Evolutionary conservation across 1,284 basidiomycete genomes (phyloP), one percentile per base, ranked within the genome.

Genomic region (Meripilus lineatus): DNA sequence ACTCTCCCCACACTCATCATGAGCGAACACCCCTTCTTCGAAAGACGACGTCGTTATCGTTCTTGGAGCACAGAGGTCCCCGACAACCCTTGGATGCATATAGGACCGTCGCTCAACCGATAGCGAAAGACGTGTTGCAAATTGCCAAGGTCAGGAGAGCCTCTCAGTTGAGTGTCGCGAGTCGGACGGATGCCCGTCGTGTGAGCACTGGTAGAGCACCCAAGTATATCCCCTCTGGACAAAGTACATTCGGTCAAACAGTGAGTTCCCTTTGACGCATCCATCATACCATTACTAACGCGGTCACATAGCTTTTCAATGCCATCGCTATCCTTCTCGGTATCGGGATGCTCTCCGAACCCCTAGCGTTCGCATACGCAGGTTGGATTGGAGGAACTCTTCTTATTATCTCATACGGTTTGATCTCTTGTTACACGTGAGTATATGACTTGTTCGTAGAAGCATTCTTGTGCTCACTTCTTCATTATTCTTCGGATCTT

Each of bases 301-400:
- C 5, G 33, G 34, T 44, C 17, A 8, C 30, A 15, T 51, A 91
- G 88, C 68, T 95, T n/a, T 94, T 94, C 69, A 95, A 95, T 57
- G 84, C 87, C 6, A 87, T 86, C 37, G 91, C 89, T 7, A 88
- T 93, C 21, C 68, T 94, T 8, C 71, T 93, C 6, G 93, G 93
- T 4, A 88, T 95, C 50, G 93, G 93, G 2, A 84, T 96, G 71
- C 74, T 95, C 2, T 92, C 89, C 2, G 86, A 93, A 61, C 90
- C 93, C 0, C 71, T 93, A 15, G 91, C 91, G 0, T 93, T 93
- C 58, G 79, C 88, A 1, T 90, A 88, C 55, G 82, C 90, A 1
- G 92, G 92, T 5, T 94, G 92, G 92, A 70, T 85, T 20, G 71
- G 74, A 26, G 92, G 92, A 4, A 84, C 83, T 0, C 15, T 76